Evolutionary conservation across 1,284 basidiomycete genomes (phyloP).

Genomic region (Bjerkandera adusta): DNA sequence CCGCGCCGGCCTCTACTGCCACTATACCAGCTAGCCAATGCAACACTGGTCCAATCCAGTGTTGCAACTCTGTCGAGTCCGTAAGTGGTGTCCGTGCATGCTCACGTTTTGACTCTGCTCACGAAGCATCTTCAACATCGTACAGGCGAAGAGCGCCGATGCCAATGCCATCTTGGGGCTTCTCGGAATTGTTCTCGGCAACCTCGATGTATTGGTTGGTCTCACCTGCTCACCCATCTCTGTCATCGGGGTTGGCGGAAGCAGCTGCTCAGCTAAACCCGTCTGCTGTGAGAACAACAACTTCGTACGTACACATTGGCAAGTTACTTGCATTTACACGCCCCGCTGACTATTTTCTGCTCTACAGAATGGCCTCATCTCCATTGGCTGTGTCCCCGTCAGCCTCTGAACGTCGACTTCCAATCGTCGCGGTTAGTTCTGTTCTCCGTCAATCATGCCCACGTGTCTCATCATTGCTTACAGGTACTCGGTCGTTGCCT

Average conservation of each 20-base stretch:
- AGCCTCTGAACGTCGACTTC: constrained; percentile 14
- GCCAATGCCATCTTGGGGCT: background rate
- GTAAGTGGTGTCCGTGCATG: background rate
- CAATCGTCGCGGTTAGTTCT: too few relatives aligned
- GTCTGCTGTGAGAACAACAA: constrained; percentile 26
- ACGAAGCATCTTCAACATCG: background rate
- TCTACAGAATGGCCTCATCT: constrained; percentile 20
- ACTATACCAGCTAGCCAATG: constrained; percentile 2
- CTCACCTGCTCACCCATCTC: constrained; percentile 18
- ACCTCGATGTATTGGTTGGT: background rate
- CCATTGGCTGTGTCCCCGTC: constrained; percentile 13
- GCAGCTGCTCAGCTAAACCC: background rate
- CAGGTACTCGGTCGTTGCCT: too few relatives aligned
- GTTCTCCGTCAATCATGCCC: too few relatives aligned
- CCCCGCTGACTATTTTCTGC: too few relatives aligned
- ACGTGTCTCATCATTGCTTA: too few relatives aligned
- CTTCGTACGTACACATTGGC: constrained; percentile 16
- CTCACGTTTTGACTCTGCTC: background rate
- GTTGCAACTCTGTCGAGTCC: constrained; percentile 8
- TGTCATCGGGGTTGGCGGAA: constrained; percentile 7
- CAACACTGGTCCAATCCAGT: constrained; percentile 13
- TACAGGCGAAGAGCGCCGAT: background rate
- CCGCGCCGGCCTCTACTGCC: constrained; percentile 4
- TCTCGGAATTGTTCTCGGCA: constrained; percentile 3
- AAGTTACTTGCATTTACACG: background rate